A percentile compares a stretch with the other conserved stretches of the same genome.
Conservation (phyloP, 2,329 filamentous ascomycete genomes). For the Sclerotinia subarctica region DNA sequence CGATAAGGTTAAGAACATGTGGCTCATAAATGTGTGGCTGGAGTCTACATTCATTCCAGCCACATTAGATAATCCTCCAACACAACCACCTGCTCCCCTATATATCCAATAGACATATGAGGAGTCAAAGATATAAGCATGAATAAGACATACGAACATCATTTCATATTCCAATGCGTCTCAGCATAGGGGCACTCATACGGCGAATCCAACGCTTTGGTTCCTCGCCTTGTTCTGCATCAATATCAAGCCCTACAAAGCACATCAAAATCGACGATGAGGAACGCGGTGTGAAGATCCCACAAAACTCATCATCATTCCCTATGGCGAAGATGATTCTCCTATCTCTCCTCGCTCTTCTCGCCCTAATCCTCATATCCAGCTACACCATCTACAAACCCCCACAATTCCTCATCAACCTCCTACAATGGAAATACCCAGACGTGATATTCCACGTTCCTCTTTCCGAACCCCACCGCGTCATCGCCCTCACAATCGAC, state of each 20-base stretch:
- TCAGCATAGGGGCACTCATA: slow-evolving; percentile 9
- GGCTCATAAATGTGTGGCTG: slow-evolving; percentile 2
- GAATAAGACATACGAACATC: not conserved
- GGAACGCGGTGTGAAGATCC: slow-evolving; percentile 23
- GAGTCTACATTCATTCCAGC: not conserved
- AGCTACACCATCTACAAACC: slow-evolving; percentile 80
- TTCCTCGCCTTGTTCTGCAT: not conserved
- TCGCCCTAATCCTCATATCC: slow-evolving; percentile 38
- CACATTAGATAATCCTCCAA: not conserved
- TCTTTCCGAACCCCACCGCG: slow-evolving; percentile 53
- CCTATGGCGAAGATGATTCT: slow-evolving; percentile 26
- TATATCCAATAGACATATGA: not conserved
- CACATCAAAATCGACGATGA: slow-evolving; percentile 39
- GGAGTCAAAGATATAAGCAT: not conserved
- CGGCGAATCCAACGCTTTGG: slow-evolving; percentile 15
- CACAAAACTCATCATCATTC: not conserved
- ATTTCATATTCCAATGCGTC: slow-evolving; percentile 13
- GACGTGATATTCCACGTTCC: slow-evolving; percentile 73
- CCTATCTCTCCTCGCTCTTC: slow-evolving; percentile 26
- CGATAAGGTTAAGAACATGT: slow-evolving; percentile 12
- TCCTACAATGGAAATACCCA: slow-evolving; percentile 69
- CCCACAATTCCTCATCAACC: slow-evolving; percentile 65
- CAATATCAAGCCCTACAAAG: slow-evolving; percentile 22
- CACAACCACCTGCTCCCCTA: not conserved
- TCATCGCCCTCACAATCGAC: slow-evolving; percentile 82